These are phyloP conservation scores for Sphaerulina musiva DNA, from an alignment of 2,329 filamentous ascomycete species.

Conservation along the genomic window DNA sequence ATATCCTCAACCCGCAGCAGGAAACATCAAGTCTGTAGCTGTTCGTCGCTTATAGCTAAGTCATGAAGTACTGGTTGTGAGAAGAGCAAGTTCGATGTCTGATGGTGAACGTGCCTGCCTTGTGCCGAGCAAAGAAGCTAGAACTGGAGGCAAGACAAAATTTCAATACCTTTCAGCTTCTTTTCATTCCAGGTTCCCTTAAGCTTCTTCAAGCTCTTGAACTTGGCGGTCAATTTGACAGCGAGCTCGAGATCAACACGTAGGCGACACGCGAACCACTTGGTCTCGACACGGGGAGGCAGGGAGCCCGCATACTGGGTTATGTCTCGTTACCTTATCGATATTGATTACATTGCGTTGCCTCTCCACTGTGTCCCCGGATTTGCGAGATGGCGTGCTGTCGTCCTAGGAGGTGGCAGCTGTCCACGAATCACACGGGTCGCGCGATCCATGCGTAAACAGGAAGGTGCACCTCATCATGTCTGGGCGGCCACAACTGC, in stretches of 20 bases:
- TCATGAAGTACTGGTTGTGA: no score
- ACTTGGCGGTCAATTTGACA: neutral
- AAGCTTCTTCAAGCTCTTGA: no score
- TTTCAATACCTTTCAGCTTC: no score
- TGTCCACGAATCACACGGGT: no score
- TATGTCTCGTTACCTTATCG: neutral
- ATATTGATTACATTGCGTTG: neutral
- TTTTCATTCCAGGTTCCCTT: no score
- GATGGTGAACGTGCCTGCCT: conserved; percentile 25
- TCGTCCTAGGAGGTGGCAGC: neutral
- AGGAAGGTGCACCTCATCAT: no score
- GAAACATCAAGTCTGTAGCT: no score
- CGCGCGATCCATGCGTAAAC: no score
- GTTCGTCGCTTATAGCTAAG: no score
- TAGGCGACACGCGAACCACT: neutral
- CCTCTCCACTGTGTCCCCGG: neutral
- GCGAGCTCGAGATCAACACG: neutral
- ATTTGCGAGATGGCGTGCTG: neutral
- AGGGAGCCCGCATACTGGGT: neutral
- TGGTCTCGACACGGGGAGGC: neutral
- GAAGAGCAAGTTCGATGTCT: no score
- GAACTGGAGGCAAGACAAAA: conserved; percentile 29
- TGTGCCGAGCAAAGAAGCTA: conserved; percentile 35
- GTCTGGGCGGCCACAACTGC: no score
- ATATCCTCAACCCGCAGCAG: no score